Evolutionary conservation across 495 filamentous ascomycete species (phyloP).

Genomic region (Tirmania nivea): DNA sequence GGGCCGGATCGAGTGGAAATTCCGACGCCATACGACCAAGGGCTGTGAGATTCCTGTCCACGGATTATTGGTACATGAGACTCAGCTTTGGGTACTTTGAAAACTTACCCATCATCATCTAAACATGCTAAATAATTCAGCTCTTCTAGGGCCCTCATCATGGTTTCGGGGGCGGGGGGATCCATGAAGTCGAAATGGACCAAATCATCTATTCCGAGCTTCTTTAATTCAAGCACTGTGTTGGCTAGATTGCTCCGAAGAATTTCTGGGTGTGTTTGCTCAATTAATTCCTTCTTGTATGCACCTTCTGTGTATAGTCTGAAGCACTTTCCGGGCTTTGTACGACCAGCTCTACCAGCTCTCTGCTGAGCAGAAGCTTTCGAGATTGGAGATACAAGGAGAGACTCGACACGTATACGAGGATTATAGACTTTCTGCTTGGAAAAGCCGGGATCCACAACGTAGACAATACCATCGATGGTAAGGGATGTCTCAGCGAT

Average conservation of each 20-base stretch:
- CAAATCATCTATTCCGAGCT: constrained; percentile 83
- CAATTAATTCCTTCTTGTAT: constrained; percentile 95
- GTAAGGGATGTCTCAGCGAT: constrained; percentile 96
- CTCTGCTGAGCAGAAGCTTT: constrained; percentile 97
- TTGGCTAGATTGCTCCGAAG: constrained; percentile 81
- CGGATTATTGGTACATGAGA: background rate
- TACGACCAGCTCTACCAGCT: constrained; percentile 97
- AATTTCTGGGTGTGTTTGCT: constrained; percentile 91
- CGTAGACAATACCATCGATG: constrained; percentile 97
- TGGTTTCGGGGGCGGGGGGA: constrained; percentile 88
- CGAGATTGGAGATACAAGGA: constrained; percentile 88
- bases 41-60: constrained; percentile 49
- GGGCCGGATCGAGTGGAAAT: constrained; percentile 82
- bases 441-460: constrained; percentile 95
- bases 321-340: constrained; percentile 91
- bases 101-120: constrained; percentile 51
- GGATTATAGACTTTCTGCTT: constrained; percentile 99
- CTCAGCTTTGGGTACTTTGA: background rate
- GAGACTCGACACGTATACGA: constrained; percentile 81
- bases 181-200: constrained; percentile 99
- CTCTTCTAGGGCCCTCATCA: constrained; percentile 96
- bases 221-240: constrained; percentile 92
- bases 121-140: constrained; percentile 93
- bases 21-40: constrained; percentile 79
- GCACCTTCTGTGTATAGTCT: constrained; percentile 86